Conservation (phyloP, 495 filamentous ascomycete species). For the Aspergillus biplanus region DNA sequence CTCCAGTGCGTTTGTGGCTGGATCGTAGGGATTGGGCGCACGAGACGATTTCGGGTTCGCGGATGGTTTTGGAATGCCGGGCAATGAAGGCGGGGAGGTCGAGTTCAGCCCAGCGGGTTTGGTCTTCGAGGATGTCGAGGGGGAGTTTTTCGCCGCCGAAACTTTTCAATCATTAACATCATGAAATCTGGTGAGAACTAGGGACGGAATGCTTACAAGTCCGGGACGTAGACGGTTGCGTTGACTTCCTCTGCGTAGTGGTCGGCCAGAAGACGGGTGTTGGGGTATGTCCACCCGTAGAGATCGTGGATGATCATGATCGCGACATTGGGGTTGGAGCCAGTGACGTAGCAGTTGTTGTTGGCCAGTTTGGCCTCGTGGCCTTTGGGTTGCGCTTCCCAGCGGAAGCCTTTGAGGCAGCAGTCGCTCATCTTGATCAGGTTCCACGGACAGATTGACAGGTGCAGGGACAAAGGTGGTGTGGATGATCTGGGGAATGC, state of each 20-base stretch:
- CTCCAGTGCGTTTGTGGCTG: slow-evolving; percentile 49
- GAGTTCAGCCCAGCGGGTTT: slow-evolving; percentile 35
- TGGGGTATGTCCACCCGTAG: slow-evolving; percentile 54
- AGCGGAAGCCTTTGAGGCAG: slow-evolving; percentile 43
- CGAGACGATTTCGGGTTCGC: slow-evolving; percentile 57
- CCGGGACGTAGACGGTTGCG: slow-evolving; percentile 55
- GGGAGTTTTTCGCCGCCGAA: slow-evolving; percentile 41
- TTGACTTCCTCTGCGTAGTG: slow-evolving; percentile 51
- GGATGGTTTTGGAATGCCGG: slow-evolving; percentile 47
- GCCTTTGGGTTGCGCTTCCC: slow-evolving; percentile 51
- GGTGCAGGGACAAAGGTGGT: too few species aligned
- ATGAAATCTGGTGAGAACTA: too few species aligned
- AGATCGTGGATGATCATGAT: slow-evolving; percentile 52
- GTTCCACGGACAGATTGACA: too few species aligned
- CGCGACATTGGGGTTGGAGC: slow-evolving; percentile 38
- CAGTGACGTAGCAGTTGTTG: slow-evolving; percentile 47
- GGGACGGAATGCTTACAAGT: too few species aligned
- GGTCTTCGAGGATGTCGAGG: slow-evolving; percentile 39
- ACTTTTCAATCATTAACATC: too few species aligned
- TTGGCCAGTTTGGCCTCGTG: slow-evolving; percentile 36
- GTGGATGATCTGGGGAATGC: too few species aligned
- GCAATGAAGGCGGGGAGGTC: slow-evolving; percentile 41
- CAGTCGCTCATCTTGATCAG: slow-evolving; percentile 13
- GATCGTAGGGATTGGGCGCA: slow-evolving; percentile 49
- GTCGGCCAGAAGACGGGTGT: slow-evolving; percentile 52